phyloP scores from a whole-genome alignment of 2,329 filamentous ascomycete genomes.

The Alternaria dauci region DNA sequence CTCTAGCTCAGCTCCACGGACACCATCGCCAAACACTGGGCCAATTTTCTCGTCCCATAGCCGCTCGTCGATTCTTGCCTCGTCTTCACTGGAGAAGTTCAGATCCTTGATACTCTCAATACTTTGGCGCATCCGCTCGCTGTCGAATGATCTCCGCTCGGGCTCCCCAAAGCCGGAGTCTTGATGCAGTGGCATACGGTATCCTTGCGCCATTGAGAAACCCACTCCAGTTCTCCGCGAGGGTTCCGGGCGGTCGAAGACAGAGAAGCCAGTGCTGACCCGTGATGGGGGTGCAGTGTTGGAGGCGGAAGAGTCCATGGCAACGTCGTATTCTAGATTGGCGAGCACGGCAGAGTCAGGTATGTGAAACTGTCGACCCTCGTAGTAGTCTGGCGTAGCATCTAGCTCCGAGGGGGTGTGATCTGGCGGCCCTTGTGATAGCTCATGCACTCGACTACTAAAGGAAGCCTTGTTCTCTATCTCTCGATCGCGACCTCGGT shows the following conservation, averaged over 20 bases:
- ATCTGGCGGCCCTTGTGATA: conserved; percentile 28
- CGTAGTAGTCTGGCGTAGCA: conserved; percentile 15
- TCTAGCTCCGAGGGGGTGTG: conserved; percentile 6
- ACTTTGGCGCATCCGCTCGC: conserved; percentile 36
- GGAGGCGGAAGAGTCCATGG: conserved; percentile 37
- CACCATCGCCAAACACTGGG: conserved; percentile 29
- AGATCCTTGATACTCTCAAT: conserved; percentile 33
- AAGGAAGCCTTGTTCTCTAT: conserved; percentile 43
- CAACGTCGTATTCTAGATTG: conserved; percentile 44
- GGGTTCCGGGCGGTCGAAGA: conserved; percentile 31
- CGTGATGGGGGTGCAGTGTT: conserved; percentile 37
- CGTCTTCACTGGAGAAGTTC: conserved; percentile 19
- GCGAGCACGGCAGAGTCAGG: conserved; percentile 35
- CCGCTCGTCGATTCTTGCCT: conserved; percentile 32
- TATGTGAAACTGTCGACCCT: conserved; percentile 24
- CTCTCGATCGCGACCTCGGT: conserved; percentile 23
- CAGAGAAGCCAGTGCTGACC: conserved; percentile 38
- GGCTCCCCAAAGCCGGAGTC: conserved; percentile 47
- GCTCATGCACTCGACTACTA: conserved; percentile 46
- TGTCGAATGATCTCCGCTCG: conserved; percentile 31
- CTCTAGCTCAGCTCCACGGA: conserved; percentile 23
- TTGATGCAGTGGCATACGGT: conserved; percentile 44
- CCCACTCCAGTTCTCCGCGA: conserved; percentile 26
- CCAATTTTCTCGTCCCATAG: conserved; percentile 40
- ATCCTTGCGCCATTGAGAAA: conserved; percentile 33